Percentiles rank a stretch among this genome's conserved stretches.
phyloP scores from a whole-genome alignment of 1,284 basidiomycete genomes.

The Porodaedalea pini region DNA sequence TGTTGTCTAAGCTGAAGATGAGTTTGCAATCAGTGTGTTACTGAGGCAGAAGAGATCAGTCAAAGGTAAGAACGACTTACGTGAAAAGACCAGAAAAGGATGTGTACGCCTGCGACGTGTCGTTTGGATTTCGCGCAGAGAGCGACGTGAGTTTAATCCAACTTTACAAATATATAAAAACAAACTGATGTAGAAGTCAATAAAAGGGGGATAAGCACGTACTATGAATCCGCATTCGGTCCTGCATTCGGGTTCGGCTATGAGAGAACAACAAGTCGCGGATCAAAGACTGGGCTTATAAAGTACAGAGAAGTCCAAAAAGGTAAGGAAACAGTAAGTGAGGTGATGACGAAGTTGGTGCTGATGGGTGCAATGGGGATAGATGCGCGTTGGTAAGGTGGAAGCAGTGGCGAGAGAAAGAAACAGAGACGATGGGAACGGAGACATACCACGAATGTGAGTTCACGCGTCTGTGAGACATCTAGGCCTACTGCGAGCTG shows the following conservation, averaged over 20 bases:
- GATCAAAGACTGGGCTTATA: background rate
- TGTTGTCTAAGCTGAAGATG: slow-evolving; percentile 13
- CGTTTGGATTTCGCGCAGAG: slow-evolving; percentile 14
- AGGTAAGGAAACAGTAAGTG: background rate
- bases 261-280: no score
- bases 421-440: background rate
- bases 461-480: slow-evolving; percentile 8
- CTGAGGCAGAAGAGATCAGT: background rate
- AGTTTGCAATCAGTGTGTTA: background rate
- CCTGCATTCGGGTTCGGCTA: slow-evolving; percentile 18
- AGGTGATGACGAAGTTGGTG: background rate
- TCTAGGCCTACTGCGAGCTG: slow-evolving; percentile 17
- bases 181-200: background rate
- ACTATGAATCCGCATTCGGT: slow-evolving; percentile 19
- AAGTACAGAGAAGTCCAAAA: background rate
- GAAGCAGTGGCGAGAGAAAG: background rate
- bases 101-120: slow-evolving; percentile 12
- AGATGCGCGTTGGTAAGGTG: background rate
- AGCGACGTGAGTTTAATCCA: slow-evolving; percentile 16
- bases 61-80: slow-evolving; percentile 5
- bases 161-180: background rate
- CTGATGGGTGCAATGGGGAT: no score
- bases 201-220: background rate
- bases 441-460: slow-evolving; percentile 19
- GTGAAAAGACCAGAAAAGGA: slow-evolving; percentile 20